These are phyloP conservation scores for Dichomitus squalens DNA, from an alignment of 1,284 basidiomycete genomes.

Conservation along the genomic window DNA sequence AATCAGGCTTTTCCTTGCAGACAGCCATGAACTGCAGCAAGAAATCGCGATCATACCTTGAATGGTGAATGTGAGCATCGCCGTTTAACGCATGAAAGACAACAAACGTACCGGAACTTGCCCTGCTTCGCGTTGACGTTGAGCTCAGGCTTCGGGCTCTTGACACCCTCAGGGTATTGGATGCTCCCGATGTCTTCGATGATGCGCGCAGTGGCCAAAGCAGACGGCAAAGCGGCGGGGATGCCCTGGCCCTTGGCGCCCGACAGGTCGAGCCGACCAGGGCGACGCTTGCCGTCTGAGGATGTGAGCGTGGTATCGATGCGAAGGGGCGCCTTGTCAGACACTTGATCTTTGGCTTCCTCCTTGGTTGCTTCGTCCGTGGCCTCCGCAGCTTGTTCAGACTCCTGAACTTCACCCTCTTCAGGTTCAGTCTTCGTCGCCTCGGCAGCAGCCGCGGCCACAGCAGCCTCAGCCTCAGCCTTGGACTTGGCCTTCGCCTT, in stretches of 20 bases:
- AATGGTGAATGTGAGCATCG: background rate
- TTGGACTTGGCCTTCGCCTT: conserved; percentile 40
- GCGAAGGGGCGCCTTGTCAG: conserved; percentile 53
- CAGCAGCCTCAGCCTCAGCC: conserved; percentile 34
- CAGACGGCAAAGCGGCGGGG: conserved; percentile 58
- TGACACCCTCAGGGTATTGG: conserved; percentile 83
- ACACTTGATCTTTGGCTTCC: conserved; percentile 38
- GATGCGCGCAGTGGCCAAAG: conserved; percentile 72
- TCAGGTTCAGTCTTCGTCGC: conserved; percentile 37
- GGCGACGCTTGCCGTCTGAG: conserved; percentile 50
- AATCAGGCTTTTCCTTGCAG: conserved; percentile 94
- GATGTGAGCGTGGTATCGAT: conserved; percentile 57
- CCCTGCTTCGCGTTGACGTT: conserved; percentile 85
- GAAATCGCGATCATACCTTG: conserved; percentile 96
- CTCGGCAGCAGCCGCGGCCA: conserved; percentile 33
- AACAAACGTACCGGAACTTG: conserved; percentile 75
- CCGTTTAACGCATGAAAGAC: background rate
- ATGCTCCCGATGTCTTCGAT: conserved; percentile 86
- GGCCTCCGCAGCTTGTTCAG: conserved; percentile 35
- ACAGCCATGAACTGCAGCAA: conserved; percentile 95
- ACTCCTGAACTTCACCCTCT: conserved; percentile 42
- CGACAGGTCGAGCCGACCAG: conserved; percentile 74
- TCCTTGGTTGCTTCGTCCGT: conserved; percentile 37
- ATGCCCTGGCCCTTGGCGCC: conserved; percentile 44
- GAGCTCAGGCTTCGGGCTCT: conserved; percentile 84